Percentiles rank a stretch among this genome's conserved stretches.
phyloP scores from a whole-genome alignment of 2,329 filamentous ascomycete species.

The Peltaster fructicola region DNA sequence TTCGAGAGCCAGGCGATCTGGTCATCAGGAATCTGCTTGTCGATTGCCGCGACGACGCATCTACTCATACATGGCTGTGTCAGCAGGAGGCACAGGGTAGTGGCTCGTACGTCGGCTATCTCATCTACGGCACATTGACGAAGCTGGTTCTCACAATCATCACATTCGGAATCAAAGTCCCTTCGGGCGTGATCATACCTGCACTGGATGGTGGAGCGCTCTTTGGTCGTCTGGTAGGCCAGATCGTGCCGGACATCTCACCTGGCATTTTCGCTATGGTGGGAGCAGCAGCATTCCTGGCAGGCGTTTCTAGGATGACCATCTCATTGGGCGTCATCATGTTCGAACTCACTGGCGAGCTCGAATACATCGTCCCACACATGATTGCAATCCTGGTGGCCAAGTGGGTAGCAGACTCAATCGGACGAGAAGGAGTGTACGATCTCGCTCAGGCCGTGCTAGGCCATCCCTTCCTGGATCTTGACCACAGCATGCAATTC shows the following conservation, averaged over 20 bases:
- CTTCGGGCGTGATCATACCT: slow-evolving; percentile 43
- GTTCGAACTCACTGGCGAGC: slow-evolving; percentile 43
- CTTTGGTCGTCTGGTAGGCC: slow-evolving; percentile 37
- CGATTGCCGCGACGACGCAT: slow-evolving; percentile 28
- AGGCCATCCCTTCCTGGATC: slow-evolving; percentile 40
- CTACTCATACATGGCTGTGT: slow-evolving; percentile 31
- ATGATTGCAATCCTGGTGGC: slow-evolving; percentile 43
- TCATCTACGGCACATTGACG: slow-evolving; percentile 34
- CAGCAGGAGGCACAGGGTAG: slow-evolving; percentile 27
- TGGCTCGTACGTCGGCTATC: slow-evolving; percentile 30
- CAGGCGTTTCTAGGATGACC: slow-evolving; percentile 41
- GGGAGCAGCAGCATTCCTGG: slow-evolving; percentile 39
- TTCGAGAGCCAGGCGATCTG: slow-evolving; percentile 36
- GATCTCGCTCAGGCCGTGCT: slow-evolving; percentile 42
- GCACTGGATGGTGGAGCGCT: slow-evolving; percentile 40
- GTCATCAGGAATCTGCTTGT: slow-evolving; percentile 40
- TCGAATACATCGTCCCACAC: slow-evolving; percentile 39
- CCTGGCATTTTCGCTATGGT: slow-evolving; percentile 46
- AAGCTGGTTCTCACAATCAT: slow-evolving; percentile 40
- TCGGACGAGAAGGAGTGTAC: slow-evolving; percentile 38
- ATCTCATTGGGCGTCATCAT: slow-evolving; percentile 42
- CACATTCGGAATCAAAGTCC: slow-evolving; percentile 43
- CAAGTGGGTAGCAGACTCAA: slow-evolving; percentile 40
- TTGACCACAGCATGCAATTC: slow-evolving; percentile 29
- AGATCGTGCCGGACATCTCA: slow-evolving; percentile 27